Conservation (phyloP, 2,329 filamentous ascomycete genomes). For the Chrysoporthe puriensis region DNA sequence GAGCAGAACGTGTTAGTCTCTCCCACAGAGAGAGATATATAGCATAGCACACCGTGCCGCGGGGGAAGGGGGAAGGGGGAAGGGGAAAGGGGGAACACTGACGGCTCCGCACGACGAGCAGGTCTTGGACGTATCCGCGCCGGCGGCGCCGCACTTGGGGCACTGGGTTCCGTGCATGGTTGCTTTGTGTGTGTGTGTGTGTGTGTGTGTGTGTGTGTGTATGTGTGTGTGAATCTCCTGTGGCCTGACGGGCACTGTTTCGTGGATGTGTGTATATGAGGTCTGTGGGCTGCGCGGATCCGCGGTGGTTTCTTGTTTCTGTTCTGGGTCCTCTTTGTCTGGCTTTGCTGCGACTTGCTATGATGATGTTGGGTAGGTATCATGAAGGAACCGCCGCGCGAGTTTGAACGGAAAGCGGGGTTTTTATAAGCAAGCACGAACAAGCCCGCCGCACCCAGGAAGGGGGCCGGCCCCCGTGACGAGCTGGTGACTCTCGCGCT, state of each 20-base stretch:
- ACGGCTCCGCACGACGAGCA: conserved; percentile 62
- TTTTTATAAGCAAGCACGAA: conserved; percentile 1
- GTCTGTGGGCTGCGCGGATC: neutral
- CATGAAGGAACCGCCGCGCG: neutral
- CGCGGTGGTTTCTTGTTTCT: neutral
- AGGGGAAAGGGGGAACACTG: conserved; percentile 38
- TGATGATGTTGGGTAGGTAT: neutral
- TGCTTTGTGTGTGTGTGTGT: neutral
- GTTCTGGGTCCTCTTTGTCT: too few species aligned
- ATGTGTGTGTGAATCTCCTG: too few species aligned
- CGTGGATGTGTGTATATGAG: neutral
- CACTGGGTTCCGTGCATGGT: conserved; percentile 51
- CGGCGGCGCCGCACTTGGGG: conserved; percentile 60
- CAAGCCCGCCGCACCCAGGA: neutral
- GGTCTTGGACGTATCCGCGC: conserved; percentile 52
- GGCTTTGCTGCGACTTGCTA: neutral
- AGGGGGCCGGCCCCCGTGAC: neutral
- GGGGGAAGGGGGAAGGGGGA: neutral
- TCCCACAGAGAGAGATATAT: too few species aligned
- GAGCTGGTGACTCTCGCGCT: neutral
- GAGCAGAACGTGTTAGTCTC: neutral
- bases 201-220: too few species aligned
- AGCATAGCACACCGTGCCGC: too few species aligned
- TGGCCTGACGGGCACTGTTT: neutral
- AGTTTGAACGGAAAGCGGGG: conserved; percentile 9